Base-by-base conservation (phyloP, 495 filamentous ascomycete species). In the Halenospora varia region DNA sequence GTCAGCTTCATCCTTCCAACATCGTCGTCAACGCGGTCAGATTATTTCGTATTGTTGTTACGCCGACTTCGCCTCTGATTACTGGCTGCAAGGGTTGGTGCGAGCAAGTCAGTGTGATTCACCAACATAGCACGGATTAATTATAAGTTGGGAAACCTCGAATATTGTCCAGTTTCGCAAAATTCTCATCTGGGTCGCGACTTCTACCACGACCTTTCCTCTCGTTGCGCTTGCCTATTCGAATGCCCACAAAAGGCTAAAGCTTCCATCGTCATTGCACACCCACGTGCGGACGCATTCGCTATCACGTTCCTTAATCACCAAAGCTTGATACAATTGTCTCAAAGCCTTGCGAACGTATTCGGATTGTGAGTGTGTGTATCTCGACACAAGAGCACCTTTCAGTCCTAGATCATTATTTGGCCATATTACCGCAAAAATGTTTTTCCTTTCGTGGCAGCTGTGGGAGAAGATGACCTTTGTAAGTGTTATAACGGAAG, bases 391-490 rank as follows among this genome's bases (percentile, higher is more conserved):
- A n/a, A n/a, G n/a, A n/a, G n/a, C n/a, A n/a, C n/a, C n/a, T n/a
- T n/a, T n/a, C n/a, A n/a, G n/a, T n/a, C n/a, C n/a, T n/a, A n/a
- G n/a, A n/a, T n/a, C n/a, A n/a, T n/a, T n/a, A n/a, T n/a, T n/a
- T n/a, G n/a, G 25, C 23, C 20, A 51, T n/a, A 55, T 46, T 18
- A 17, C 53, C 53, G 76, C 74, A 64, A 25, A 10, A 49, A 67
- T 65, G 35, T 96, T 97, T 74, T 96, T 93, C 75, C 65, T 74
- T 40, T 77, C 73, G 39, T 96, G 92, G 92, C 68, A 79, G 60
- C 71, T 94, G 65, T 97, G 93, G 93, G 82, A 95, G 79, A 87
- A 96, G 78, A 81, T 96, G 83, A 86, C 82, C 59, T 86, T 96
- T 73, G 93, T 97, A 76, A 73, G 89, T 80, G 22, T 26, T 25